Percentiles rank a stretch among this genome's conserved stretches.
These are phyloP conservation scores for Brassica balearica DNA, from an alignment of 441 rosid genomes.

Conservation along the genomic window DNA sequence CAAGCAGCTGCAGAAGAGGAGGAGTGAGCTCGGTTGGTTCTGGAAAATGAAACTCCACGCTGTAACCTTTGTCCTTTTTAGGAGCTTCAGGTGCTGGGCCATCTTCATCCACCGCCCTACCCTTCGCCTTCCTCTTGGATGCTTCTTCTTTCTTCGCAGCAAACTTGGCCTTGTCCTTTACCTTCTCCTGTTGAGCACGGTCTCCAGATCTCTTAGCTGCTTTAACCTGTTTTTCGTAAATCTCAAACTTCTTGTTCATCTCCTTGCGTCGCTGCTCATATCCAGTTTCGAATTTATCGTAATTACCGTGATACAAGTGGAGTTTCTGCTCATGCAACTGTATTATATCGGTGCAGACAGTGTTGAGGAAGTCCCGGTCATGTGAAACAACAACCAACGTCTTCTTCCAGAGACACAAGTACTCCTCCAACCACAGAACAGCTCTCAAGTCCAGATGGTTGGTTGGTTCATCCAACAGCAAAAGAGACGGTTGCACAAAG, in stretches of 20 bases:
- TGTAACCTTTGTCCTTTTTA: constrained; percentile 82
- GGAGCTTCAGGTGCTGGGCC: constrained; percentile 74
- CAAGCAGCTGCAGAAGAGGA: constrained; percentile 84
- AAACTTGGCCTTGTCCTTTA: constrained; percentile 61
- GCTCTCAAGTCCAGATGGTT: constrained; percentile 95
- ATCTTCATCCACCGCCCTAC: constrained; percentile 69
- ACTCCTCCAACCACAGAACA: constrained; percentile 94
- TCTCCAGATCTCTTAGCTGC: constrained; percentile 85
- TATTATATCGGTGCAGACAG: constrained; percentile 86
- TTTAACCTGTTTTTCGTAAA: constrained; percentile 71
- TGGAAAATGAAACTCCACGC: constrained; percentile 93
- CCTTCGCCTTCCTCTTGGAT: constrained; percentile 67
- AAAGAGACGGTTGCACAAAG: constrained; percentile 82
- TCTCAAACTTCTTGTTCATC: constrained; percentile 69
- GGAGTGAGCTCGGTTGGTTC: constrained; percentile 95
- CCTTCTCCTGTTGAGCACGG: constrained; percentile 73
- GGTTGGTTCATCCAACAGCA: constrained; percentile 78
- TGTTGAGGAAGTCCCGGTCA: constrained; percentile 91
- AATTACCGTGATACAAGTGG: constrained; percentile 80
- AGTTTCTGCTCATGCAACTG: constrained; percentile 88
- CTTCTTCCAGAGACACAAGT: constrained; percentile 87
- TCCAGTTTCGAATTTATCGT: constrained; percentile 76
- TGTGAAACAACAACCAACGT: constrained; percentile 94
- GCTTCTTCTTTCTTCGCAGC: constrained; percentile 68
- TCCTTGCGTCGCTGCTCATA: constrained; percentile 82